Base-by-base conservation (phyloP, 2,329 filamentous ascomycete species). In the Fusarium nelsonii region DNA sequence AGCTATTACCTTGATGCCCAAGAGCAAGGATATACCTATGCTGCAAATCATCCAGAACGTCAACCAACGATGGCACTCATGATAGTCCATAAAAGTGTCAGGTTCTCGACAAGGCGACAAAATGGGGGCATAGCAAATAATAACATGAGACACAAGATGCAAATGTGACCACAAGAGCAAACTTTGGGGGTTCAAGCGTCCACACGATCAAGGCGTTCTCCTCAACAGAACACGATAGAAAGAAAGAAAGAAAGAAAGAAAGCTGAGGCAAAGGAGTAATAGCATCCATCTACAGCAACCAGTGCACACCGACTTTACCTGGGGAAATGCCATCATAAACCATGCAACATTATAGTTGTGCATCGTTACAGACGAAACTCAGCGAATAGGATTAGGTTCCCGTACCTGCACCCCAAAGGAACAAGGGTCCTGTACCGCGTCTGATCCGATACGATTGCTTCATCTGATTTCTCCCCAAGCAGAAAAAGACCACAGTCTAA, bases 271-370 rank as follows among this genome's bases (percentile, higher is more conserved):
- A 23, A 26, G 23, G 23, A 9, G 16, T 16, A n/a, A 8, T 37
- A 8, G 30, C 30, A 30, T 30, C 40, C 15, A 41, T 45, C 41
- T 28, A 45, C n/a, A 15, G 56, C 26, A 39, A 43, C 45, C n/a
- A 62, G 28, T 37, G 26, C 39, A 68, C 64, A 68, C 65, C 65
- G 64, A 68, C 65, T 68, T 52, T 58, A 37, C 48, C 57, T 63
- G 43, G 51, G 44, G 44, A 50, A 67, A 63, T 63, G 7, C 26
- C 23, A 45, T 30, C 41, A 30, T 14, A 30, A 30, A 4, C 40
- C 37, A 61, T 69, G 65, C 40, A 53, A 55, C 53, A 33, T 69
- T 50, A 16, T 65, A 18, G 12, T 39, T 11, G 16, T 30, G 30
- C 55, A 52, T 48, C 20, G 53, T 65, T 41, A 39, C 32, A 63